Conservation (phyloP, 192 early-diverging fungal genomes). For the Backusella luteola region DNA sequence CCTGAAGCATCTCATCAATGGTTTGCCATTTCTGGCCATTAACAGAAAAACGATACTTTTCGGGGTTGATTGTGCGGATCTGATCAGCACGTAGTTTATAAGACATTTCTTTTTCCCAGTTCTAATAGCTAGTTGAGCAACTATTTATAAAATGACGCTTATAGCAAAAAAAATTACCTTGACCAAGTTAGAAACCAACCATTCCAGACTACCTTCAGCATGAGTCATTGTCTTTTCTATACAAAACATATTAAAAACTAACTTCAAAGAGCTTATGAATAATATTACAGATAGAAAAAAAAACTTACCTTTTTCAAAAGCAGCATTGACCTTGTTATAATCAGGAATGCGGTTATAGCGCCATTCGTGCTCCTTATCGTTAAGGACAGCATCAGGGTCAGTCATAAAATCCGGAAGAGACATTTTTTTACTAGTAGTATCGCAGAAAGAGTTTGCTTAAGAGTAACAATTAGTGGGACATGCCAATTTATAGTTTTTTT, state of each 20-base stretch:
- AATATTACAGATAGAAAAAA: neutral
- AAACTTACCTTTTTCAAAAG: constrained; percentile 34
- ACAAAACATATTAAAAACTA: neutral
- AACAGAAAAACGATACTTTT: constrained; percentile 43
- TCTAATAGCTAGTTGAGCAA: constrained; percentile 14
- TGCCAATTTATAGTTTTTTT: neutral
- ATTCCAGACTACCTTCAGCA: constrained; percentile 38
- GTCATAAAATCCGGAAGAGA: constrained; percentile 48
- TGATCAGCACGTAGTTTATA: constrained; percentile 41
- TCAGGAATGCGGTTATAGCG: constrained; percentile 42
- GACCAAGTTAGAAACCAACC: constrained; percentile 42
- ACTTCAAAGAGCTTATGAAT: neutral
- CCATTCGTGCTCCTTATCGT: constrained; percentile 40
- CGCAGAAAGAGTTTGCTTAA: neutral
- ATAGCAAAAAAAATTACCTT: constrained; percentile 30
- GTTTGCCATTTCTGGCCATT: constrained; percentile 41
- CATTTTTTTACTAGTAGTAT: constrained; percentile 12
- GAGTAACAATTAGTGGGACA: neutral
- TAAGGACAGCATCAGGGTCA: constrained; percentile 43
- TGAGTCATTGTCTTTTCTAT: constrained; percentile 39
- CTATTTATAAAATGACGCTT: neutral
- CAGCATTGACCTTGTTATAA: constrained; percentile 42
- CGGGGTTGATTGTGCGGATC: constrained; percentile 42
- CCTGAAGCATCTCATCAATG: constrained; percentile 43
- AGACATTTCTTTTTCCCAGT: constrained; percentile 50